Evolutionary conservation across 352 stramenopile genomes (phyloP).

Genomic region (Albugo laibachii): DNA sequence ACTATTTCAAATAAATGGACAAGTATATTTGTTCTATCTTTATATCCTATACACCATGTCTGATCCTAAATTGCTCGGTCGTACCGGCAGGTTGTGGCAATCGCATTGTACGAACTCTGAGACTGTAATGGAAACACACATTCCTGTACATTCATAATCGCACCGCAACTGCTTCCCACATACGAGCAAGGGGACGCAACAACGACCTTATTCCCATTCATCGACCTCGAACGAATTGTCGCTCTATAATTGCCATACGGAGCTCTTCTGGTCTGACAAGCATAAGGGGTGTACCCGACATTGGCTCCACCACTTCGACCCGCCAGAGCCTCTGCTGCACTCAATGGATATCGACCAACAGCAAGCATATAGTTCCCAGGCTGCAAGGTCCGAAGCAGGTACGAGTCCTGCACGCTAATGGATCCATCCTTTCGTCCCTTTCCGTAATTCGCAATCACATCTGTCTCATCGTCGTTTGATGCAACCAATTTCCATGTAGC

Average conservation of each 20-base stretch:
- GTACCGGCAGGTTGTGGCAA: no score
- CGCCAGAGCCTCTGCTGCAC: slow-evolving; percentile 12
- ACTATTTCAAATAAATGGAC: no score
- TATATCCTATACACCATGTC: no score
- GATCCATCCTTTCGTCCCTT: slow-evolving; percentile 23
- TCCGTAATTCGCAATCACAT: slow-evolving; percentile 24
- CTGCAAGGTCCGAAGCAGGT: slow-evolving; percentile 24
- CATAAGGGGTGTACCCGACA: slow-evolving; percentile 30
- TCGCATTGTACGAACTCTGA: no score
- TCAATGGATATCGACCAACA: slow-evolving; percentile 35
- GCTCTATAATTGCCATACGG: slow-evolving; percentile 55
- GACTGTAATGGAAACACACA: no score
- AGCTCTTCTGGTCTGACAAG: slow-evolving; percentile 26
- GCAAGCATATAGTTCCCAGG: slow-evolving; percentile 31
- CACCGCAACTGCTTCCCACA: slow-evolving; percentile 32
- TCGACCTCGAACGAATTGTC: slow-evolving; percentile 29
- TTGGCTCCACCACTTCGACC: slow-evolving; percentile 17
- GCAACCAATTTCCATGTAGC: slow-evolving; percentile 16
- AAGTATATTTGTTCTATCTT: no score
- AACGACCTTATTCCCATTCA: slow-evolving; percentile 11
- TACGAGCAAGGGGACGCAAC: slow-evolving; percentile 32
- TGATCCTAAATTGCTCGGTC: no score
- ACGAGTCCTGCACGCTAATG: slow-evolving; percentile 26
- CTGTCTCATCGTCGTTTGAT: slow-evolving; percentile 42
- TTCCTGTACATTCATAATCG: no score